A percentile compares a stretch with the other conserved stretches of the same genome.
phyloP scores from a whole-genome alignment of 2,329 filamentous ascomycete genomes.

The Bipolaris cookei region DNA sequence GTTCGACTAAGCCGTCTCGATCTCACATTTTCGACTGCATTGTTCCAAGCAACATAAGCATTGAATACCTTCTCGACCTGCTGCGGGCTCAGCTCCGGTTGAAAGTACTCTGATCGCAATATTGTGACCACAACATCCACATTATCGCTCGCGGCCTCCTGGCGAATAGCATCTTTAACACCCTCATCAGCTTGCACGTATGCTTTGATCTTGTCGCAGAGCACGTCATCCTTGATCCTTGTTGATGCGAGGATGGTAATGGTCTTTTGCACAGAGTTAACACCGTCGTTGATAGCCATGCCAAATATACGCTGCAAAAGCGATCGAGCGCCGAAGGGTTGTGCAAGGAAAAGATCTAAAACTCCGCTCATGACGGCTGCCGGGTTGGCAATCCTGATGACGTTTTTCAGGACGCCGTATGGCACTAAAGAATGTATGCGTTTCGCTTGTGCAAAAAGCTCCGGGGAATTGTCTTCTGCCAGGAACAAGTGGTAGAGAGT shows the following conservation, averaged over 20 bases:
- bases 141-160: slow-evolving; percentile 74
- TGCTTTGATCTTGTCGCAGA: slow-evolving; percentile 79
- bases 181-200: slow-evolving; percentile 79
- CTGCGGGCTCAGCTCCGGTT: slow-evolving; percentile 71
- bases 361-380: slow-evolving; percentile 97
- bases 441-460: slow-evolving; percentile 92
- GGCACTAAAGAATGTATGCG: slow-evolving; percentile 94
- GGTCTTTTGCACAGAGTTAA: slow-evolving; percentile 81
- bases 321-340: slow-evolving; percentile 89
- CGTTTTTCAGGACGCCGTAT: slow-evolving; percentile 92
- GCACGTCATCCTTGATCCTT: slow-evolving; percentile 81
- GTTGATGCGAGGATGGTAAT: slow-evolving; percentile 73
- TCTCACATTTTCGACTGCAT: slow-evolving; percentile 78
- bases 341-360: slow-evolving; percentile 91
- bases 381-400: slow-evolving; percentile 94
- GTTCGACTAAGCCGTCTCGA: slow-evolving; percentile 42
- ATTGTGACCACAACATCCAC: slow-evolving; percentile 87
- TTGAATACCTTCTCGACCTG: slow-evolving; percentile 90
- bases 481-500: slow-evolving; percentile 97
- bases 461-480: slow-evolving; percentile 96
- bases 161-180: slow-evolving; percentile 74
- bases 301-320: slow-evolving; percentile 94
- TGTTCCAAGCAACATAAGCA: slow-evolving; percentile 95
- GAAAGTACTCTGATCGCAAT: slow-evolving; percentile 76
- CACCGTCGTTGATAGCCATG: slow-evolving; percentile 87